Base-by-base conservation (phyloP, 2,329 filamentous ascomycete genomes). In the Apiospora hydei region DNA sequence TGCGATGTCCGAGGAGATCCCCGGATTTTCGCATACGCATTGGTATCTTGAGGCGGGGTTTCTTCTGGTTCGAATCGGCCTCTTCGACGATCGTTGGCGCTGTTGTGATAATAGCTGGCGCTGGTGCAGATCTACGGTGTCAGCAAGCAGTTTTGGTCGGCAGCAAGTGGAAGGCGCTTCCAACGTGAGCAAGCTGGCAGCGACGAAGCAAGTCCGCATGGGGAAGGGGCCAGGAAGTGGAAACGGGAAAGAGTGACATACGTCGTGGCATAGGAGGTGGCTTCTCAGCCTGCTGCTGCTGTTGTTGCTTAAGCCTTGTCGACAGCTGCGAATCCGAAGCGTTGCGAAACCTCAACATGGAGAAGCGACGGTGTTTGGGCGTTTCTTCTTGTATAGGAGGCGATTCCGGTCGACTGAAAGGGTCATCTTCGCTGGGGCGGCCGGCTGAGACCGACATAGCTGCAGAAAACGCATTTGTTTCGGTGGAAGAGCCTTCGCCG, bases 291-390 rank as follows among this genome's bases (percentile, higher is more conserved):
- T 94, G 91, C 77, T 92, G 89, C 80, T 92, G 68, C 8, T 69
- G 68, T 21, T 69, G 68, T 30, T 69, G 68, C 47, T 69, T 95
- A 70, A 92, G 92, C 80, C 90, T 89, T 43, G 91, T 86, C 14
- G 94, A 94, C 73, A 98, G 84, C 82, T 98, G 95, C 69, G 95
- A 93, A 83, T 98, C 96, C 11, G 95, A 98, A 74, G 94, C 95
- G 88, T 98, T 95, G 78, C 95, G 93, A 81, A 96, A 95, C 79
- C 92, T 92, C 83, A 98, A 85, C 82, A 97, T 85, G 71, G 89
- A 91, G 80, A 92, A 92, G 73, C 90, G 88, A 73, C 86, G 88
- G 76, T 90, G 87, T 77, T 88, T 90, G 46, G 83, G 83, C 44
- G 83, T 85, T 78, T 90, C 86, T 69, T 89, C 88, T 76, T 89